A percentile compares a stretch with the other conserved stretches of the same genome.
Evolutionary conservation across 148 eudicot species (phyloP).

Genomic region (Hydrangea macrophylla): DNA sequence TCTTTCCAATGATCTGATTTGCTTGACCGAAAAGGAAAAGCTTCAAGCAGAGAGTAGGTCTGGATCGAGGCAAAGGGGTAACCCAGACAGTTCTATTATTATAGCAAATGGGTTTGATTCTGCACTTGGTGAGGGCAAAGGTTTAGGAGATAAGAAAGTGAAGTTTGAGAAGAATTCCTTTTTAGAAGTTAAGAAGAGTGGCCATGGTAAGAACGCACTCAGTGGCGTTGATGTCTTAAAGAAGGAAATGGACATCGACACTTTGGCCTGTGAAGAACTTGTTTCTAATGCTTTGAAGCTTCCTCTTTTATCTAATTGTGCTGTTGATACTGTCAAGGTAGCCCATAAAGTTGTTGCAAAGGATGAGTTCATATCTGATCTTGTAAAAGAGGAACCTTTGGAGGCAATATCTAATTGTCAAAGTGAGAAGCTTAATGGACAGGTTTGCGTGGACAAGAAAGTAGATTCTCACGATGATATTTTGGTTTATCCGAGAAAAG

Average conservation of each 20-base stretch:
- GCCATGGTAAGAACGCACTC: constrained; percentile 8
- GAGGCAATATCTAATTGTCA: constrained; percentile 28
- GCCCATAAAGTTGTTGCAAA: constrained; percentile 22
- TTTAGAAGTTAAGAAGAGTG: constrained; percentile 31
- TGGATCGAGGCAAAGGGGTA: constrained; percentile 35
- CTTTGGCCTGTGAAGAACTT: constrained; percentile 58
- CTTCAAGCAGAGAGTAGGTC: constrained; percentile 25
- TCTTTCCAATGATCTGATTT: constrained; percentile 53
- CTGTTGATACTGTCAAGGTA: constrained; percentile 7
- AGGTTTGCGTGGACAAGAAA: constrained; percentile 21
- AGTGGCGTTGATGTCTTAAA: constrained; percentile 23
- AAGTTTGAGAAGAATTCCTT: constrained; percentile 34
- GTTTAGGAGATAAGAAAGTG: constrained; percentile 30
- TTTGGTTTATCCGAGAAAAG: constrained; percentile 23
- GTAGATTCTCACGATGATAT: constrained; percentile 17
- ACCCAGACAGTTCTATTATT: constrained; percentile 29
- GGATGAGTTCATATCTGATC: constrained; percentile 26
- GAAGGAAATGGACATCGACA: constrained; percentile 48
- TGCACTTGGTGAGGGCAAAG: constrained; percentile 28
- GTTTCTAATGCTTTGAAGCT: constrained; percentile 70
- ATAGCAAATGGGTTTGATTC: constrained; percentile 22
- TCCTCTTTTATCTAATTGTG: constrained; percentile 56
- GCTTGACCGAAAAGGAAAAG: constrained; percentile 44
- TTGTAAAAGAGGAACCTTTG: constrained; percentile 25
- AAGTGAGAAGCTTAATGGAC: constrained; percentile 39